Percentiles rank a stretch among this genome's conserved stretches.
phyloP scores from a whole-genome alignment of 495 filamentous ascomycete species.

The Xylaria longipes region DNA sequence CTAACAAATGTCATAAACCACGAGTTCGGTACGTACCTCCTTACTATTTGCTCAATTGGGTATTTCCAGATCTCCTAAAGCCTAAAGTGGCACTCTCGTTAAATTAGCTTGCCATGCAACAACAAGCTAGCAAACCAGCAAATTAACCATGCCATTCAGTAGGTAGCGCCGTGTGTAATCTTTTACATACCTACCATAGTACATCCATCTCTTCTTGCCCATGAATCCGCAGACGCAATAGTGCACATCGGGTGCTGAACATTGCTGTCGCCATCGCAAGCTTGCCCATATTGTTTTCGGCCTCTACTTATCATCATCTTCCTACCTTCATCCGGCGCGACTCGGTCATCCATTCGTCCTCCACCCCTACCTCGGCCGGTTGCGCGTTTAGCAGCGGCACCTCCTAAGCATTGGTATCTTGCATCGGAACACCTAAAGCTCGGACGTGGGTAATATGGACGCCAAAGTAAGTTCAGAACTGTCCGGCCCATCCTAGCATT shows the following conservation, averaged over 20 bases:
- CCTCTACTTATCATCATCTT: neutral
- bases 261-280: neutral
- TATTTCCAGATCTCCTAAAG: slow-evolving; percentile 2
- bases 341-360: neutral
- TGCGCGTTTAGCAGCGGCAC: slow-evolving; percentile 8
- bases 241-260: slow-evolving; percentile 4
- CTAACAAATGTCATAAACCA: neutral
- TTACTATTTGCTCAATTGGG: slow-evolving; percentile 1
- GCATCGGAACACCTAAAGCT: neutral
- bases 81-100: slow-evolving; percentile 19
- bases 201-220: slow-evolving; percentile 4
- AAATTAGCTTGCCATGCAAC: slow-evolving; percentile 19
- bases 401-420: slow-evolving; percentile 2
- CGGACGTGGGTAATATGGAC: slow-evolving; percentile 12
- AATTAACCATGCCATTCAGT: neutral
- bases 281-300: slow-evolving; percentile 3
- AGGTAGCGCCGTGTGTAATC: slow-evolving; percentile 8
- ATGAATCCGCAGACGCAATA: slow-evolving; percentile 17
- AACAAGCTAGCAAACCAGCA: slow-evolving; percentile 10
- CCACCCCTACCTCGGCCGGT: neutral
- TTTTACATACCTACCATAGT: neutral
- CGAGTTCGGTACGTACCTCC: slow-evolving; percentile 14
- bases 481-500: neutral
- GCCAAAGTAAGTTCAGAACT: slow-evolving; percentile 23
- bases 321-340: neutral